A percentile compares a stretch with the other conserved stretches of the same genome.
phyloP scores from a whole-genome alignment of 2,329 filamentous ascomycete species.

The Aspergillus ibericus region DNA sequence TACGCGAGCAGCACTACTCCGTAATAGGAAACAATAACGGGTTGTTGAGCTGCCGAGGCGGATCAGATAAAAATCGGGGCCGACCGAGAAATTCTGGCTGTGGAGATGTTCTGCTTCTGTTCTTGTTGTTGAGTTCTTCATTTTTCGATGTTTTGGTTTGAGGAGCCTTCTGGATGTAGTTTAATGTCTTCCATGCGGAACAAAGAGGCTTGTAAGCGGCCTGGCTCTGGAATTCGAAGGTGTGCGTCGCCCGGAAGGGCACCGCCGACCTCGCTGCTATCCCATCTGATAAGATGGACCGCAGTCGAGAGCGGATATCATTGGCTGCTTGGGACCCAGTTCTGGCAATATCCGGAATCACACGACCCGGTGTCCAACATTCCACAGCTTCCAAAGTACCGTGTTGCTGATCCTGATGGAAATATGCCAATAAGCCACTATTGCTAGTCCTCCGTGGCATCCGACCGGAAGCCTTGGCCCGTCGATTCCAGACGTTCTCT shows the following conservation, averaged over 20 bases:
- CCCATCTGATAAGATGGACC: slow-evolving; percentile 6
- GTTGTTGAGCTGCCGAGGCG: neutral
- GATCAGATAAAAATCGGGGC: slow-evolving; percentile 4
- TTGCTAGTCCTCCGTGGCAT: neutral
- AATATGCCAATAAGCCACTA: neutral
- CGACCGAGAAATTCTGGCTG: neutral
- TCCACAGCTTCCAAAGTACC: neutral
- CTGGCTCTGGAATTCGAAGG: too few relatives aligned
- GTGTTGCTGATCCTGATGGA: neutral
- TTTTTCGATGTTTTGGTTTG: too few relatives aligned
- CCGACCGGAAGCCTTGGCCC: neutral
- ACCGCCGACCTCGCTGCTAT: neutral
- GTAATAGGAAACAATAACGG: neutral
- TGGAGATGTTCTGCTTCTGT: too few relatives aligned
- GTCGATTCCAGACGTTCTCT: neutral
- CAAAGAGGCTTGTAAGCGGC: neutral
- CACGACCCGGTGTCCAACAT: neutral
- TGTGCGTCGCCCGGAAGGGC: too few relatives aligned
- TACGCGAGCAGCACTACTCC: neutral
- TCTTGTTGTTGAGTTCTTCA: too few relatives aligned
- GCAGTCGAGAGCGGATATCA: neutral
- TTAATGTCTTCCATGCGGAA: neutral
- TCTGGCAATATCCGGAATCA: slow-evolving; percentile 3
- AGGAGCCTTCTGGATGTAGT: too few relatives aligned
- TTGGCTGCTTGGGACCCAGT: neutral